Base-by-base conservation (phyloP, 2,329 filamentous ascomycete species). In the Parascedosporium putredinis region DNA sequence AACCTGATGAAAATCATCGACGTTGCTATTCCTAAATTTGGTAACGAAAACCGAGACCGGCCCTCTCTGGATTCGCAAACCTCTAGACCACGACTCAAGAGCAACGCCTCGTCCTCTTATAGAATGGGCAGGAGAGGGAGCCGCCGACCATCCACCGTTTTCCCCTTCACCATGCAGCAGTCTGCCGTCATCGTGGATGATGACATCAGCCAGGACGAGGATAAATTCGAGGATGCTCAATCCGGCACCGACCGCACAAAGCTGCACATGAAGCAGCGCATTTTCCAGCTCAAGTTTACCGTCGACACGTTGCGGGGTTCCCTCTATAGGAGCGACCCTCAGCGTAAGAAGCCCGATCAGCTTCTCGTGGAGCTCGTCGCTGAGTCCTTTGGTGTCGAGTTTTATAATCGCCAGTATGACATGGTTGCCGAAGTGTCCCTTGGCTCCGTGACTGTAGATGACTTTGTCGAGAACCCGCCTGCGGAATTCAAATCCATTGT, bases 401-500 rank as follows among this genome's bases (percentile, higher is more conserved):
- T 94, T 61, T 94, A 90, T 61, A 82, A 95, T 52, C 78, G 91
- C 22, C 83, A 87, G 0, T 96, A 85, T 57, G 91, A 98, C 62
- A 93, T 98, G 83, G 86, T 84, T 23, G 91, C 93, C 1, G 87
- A 96, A 59, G 87, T 98, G 23, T 83, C 88, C 0, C 75, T 99
- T 8, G 86, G 86, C 12, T 90, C 88, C 1, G 73, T 98, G 16
- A 88, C 84, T 1, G 81, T 98, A 3, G 91, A 97, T 59, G 93
- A 99, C 61, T 90, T 97, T 61, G 91, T 99, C 7, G 91, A 93
- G 55, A 85, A 91, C 49, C 83, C 89, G 0, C 72, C 87, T 0
- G 84, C 85, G 6, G 91, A 97, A 60, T 98, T 99, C 73, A 95
- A 93, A 67, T 91, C 91, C 23, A 94, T 99, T 47, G 81, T 99